Conservation (phyloP, 2,329 filamentous ascomycete genomes). For the Epichloe sp. region DNA sequence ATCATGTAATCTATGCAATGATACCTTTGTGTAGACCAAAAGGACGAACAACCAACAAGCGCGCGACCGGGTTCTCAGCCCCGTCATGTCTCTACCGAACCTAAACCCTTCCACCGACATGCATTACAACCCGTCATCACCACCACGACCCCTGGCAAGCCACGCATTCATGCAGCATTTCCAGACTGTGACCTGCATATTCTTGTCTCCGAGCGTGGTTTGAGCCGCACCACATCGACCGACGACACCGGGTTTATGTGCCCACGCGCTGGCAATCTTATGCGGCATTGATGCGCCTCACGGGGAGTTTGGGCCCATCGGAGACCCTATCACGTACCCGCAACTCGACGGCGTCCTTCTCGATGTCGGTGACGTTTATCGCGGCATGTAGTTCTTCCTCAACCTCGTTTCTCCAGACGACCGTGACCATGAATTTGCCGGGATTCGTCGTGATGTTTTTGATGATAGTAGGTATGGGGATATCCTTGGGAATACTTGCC, state of each 20-base stretch:
- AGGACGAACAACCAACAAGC: no score
- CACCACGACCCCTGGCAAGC: background rate
- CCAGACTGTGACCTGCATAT: background rate
- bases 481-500: background rate
- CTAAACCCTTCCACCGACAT: background rate
- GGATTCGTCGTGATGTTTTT: conserved; percentile 1
- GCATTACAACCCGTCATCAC: background rate
- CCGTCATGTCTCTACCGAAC: no score
- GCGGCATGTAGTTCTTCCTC: background rate
- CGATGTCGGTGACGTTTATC: background rate
- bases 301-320: background rate
- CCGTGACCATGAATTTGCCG: background rate
- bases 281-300: background rate
- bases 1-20: no score
- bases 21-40: no score
- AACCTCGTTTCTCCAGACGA: background rate
- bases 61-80: no score
- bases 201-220: background rate
- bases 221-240: background rate
- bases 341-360: background rate
- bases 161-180: background rate
- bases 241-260: no score
- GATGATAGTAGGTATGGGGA: background rate
- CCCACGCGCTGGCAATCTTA: no score
- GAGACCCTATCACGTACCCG: background rate